Conservation (phyloP, 2,329 filamentous ascomycete species). For the Pseudocercospora fuligena region DNA sequence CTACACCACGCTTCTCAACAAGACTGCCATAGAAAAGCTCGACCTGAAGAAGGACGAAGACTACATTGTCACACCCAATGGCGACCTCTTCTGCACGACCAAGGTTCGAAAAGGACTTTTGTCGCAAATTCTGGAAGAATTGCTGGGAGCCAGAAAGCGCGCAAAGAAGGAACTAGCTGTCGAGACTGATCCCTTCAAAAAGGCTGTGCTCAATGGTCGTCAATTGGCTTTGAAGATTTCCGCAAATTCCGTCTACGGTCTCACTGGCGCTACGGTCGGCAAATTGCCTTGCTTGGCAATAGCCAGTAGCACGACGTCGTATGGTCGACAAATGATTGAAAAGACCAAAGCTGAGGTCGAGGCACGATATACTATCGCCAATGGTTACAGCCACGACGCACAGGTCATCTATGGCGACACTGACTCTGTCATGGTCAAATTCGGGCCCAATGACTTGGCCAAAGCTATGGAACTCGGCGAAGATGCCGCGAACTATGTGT, state of each 20-base stretch:
- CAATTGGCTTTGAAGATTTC: constrained; percentile 95
- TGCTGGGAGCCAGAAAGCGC: constrained; percentile 88
- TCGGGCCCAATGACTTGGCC: constrained; percentile 82
- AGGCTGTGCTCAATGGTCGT: constrained; percentile 95
- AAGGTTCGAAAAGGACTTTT: constrained; percentile 90
- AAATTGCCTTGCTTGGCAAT: constrained; percentile 95
- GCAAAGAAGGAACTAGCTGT: constrained; percentile 87
- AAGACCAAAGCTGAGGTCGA: constrained; percentile 97
- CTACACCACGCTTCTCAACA: constrained; percentile 90
- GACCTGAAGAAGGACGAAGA: constrained; percentile 84
- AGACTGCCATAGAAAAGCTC: constrained; percentile 75
- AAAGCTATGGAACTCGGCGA: constrained; percentile 95
- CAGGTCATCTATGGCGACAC: constrained; percentile 99
- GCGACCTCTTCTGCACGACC: constrained; percentile 86
- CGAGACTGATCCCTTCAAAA: constrained; percentile 95
- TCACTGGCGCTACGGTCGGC: constrained; percentile 93
- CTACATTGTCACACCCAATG: constrained; percentile 94
- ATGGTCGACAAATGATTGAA: constrained; percentile 98
- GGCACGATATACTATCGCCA: constrained; percentile 83
- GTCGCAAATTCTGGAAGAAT: constrained; percentile 92
- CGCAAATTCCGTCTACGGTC: constrained; percentile 96
- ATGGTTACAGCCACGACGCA: constrained; percentile 92
- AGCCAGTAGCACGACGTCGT: constrained; percentile 95
- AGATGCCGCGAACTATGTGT: constrained; percentile 87
- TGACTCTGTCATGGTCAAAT: constrained; percentile 99